Evolutionary conservation across 192 early-diverging fungal species (phyloP).

Genomic region (Diversispora eburnea): DNA sequence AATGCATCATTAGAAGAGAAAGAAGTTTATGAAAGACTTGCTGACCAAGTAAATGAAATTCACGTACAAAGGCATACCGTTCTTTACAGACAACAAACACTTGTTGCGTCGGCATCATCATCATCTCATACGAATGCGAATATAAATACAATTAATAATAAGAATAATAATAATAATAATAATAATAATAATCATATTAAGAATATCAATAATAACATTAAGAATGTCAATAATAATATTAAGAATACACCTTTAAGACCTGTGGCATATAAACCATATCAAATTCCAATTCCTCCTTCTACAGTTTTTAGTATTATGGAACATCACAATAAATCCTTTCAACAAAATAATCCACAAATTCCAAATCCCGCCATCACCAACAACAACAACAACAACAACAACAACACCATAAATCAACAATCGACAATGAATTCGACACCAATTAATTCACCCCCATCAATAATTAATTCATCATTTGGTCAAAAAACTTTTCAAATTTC

Average conservation of each 20-base stretch:
- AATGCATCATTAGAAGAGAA: neutral
- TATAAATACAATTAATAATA: no score
- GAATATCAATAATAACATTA: neutral
- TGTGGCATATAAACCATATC: neutral
- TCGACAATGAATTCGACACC: no score
- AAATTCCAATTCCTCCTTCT: neutral
- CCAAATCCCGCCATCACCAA: neutral
- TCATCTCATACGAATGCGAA: neutral
- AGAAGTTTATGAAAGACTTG: conserved; percentile 3
- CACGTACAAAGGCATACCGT: neutral
- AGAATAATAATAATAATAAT: no score
- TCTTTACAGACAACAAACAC: neutral
- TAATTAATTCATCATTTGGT: no score
- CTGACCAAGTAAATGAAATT: neutral
- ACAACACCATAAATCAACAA: no score
- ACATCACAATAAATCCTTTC: neutral
- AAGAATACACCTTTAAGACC: neutral
- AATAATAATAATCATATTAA: neutral
- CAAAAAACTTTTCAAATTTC: no score
- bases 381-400: no score
- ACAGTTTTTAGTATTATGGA: neutral
- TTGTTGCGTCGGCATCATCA: neutral
- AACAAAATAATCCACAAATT: neutral
- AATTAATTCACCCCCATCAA: no score
- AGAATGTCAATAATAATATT: neutral